Evolutionary conservation across 2,329 filamentous ascomycete genomes (phyloP).

Genomic region (Clarireedia hainanense): DNA sequence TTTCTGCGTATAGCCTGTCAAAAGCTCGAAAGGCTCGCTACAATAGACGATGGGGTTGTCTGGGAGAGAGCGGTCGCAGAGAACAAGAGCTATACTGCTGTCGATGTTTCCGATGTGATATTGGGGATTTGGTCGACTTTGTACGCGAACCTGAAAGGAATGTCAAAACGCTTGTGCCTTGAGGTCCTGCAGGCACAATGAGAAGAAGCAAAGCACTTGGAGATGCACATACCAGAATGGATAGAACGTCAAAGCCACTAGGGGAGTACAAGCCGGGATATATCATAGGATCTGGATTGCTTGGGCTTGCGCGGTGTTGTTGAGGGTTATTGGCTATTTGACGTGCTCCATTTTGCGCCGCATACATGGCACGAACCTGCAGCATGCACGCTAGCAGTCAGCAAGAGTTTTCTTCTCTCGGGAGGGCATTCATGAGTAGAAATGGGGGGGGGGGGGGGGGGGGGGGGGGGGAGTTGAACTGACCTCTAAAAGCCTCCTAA

Average conservation of each 20-base stretch:
- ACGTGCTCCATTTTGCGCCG: neutral
- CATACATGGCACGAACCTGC: neutral
- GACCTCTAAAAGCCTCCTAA: slow-evolving; percentile 16
- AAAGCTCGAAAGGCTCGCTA: slow-evolving; percentile 84
- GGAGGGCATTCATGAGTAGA: neutral
- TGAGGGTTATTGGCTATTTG: neutral
- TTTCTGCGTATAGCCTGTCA: slow-evolving; percentile 80
- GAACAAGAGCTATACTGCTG: slow-evolving; percentile 86
- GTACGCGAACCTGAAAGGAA: slow-evolving; percentile 41
- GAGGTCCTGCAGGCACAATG: neutral
- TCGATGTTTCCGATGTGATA: slow-evolving; percentile 88
- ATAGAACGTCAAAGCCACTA: slow-evolving; percentile 48
- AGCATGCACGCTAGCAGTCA: neutral
- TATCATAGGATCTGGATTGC: slow-evolving; percentile 38
- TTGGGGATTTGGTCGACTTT: slow-evolving; percentile 70
- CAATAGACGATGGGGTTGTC: slow-evolving; percentile 92
- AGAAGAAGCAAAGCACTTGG: neutral
- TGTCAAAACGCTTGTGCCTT: neutral
- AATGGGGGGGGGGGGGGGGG: neutral
- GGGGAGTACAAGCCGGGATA: slow-evolving; percentile 48
- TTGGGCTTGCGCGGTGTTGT: neutral
- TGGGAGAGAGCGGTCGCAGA: slow-evolving; percentile 82
- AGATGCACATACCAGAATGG: slow-evolving; percentile 40
- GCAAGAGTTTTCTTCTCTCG: neutral
- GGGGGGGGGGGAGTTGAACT: neutral